Base-by-base conservation (phyloP, 805 yeast genomes). In the Myxozyma sirexii region DNA sequence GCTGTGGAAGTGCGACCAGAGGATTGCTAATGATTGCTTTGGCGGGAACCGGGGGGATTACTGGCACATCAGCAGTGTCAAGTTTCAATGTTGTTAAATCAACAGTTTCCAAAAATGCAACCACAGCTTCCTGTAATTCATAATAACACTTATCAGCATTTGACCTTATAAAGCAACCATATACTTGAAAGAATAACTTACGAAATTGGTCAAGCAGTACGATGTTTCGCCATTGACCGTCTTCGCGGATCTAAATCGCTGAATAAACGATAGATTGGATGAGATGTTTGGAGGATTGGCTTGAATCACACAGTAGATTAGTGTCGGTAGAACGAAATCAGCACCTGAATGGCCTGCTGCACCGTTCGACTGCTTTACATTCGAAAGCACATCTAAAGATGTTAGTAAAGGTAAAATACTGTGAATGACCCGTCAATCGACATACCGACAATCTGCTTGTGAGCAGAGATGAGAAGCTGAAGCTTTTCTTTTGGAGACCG, bases 171-270 rank as follows among this genome's bases (percentile, higher is more conserved):
- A 29, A 4, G 5, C 8, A 7, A 3, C 3, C 15, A n/a, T 17
- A 33, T n/a, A n/a, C n/a, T n/a, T n/a, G n/a, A n/a, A n/a, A n/a
- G n/a, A n/a, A n/a, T n/a, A 21, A 42, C 62, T 15, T 58, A 58
- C 63, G 39, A 76, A 67, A 59, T 77, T 77, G 19, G 81, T 77
- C 41, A 77, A 65, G 61, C 79, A 75, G 63, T 77, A 77, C 38
- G 73, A 69, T 7, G 72, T 62, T 54, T 76, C 78, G 21, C 80
- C 80, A 26, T 67, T 64, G 12, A 76, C 54, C 5, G 66, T 65
- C 6, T 65, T 56, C 5, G 63, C 55, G 38, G 77, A 72, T 27
- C 80, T 69, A 63, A 76, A 77, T 41, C 80, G 69, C 43, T 71
- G 72, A 48, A 76, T 72, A 64, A 71, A 77, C 38, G 69, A 50